phyloP scores from a whole-genome alignment of 1,139 yeast species.

The Pneumocystis murina region DNA sequence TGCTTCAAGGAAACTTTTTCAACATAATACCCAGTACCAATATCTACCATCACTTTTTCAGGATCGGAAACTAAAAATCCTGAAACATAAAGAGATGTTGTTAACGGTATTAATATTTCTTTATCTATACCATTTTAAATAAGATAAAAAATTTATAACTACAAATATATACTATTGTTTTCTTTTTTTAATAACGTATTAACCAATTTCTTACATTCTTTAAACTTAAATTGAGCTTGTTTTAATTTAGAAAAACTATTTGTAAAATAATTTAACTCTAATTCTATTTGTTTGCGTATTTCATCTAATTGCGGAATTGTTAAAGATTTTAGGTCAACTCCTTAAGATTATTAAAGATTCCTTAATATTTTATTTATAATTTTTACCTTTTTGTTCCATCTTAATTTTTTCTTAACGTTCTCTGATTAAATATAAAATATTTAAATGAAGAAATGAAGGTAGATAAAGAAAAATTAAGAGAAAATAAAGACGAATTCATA shows the following conservation, averaged over 20 bases:
- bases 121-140: slow-evolving; percentile 20
- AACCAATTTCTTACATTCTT: slow-evolving; percentile 65
- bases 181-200: slow-evolving; percentile 37
- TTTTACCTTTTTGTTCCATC: not conserved
- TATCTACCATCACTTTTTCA: slow-evolving; percentile 69
- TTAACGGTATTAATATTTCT: slow-evolving; percentile 67
- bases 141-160: not conserved
- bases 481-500: not conserved
- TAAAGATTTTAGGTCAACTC: slow-evolving; percentile 46
- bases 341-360: not conserved
- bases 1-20: slow-evolving; percentile 36
- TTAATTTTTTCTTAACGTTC: not conserved
- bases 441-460: not conserved
- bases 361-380: not conserved
- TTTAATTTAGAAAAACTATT: slow-evolving; percentile 73
- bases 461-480: not conserved
- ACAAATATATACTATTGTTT: slow-evolving; percentile 22
- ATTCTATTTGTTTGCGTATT: slow-evolving; percentile 69
- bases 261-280: slow-evolving; percentile 71
- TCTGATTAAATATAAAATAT: not conserved
- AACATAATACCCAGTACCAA: slow-evolving; percentile 91
- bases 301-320: slow-evolving; percentile 75
- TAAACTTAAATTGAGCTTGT: slow-evolving; percentile 69
- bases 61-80: slow-evolving; percentile 46
- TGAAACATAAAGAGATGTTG: slow-evolving; percentile 78